Base-by-base conservation (phyloP, 805 yeast genomes). In the Candida odintsovae region DNA sequence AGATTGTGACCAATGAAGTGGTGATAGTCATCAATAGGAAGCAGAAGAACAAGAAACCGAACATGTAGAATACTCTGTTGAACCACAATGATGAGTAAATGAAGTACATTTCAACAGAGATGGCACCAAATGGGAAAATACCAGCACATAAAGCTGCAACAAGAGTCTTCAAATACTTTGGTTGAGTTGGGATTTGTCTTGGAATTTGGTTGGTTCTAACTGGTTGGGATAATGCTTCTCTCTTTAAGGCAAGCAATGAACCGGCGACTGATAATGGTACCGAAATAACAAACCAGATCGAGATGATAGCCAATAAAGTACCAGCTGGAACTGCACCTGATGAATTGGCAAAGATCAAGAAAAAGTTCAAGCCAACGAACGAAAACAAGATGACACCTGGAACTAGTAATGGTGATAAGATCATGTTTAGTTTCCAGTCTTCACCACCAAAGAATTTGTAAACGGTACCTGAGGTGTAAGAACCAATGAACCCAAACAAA, bases 311-410 rank as follows among this genome's bases (percentile, higher is more conserved):
- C 41, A 83, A 61, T 82, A 94, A 80, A 18, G 97, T 89, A 18
- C 96, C 95, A 40, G 85, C 67, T 41, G 99, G 99, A 48, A 92
- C 88, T 1, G 97, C 97, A 41, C 97, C 98, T 0, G 97, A 89
- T 0, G 97, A 87, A 39, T 80, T 75, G 18, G 74, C 92, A 58
- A 73, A 75, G 40, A 90, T 76, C 61, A 94, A 75, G 66, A 90
- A 83, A 69, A 92, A 81, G 67, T 94, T 94, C 67, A 90, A 73
- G 47, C 81, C 71, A 22, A 88, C 55, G 53, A 94, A 82, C 9
- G 77, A 63, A 1, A 68, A 54, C 54, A 94, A 85, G 29, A 89
- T 71, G 15, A 72, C 50, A 19, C 92, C 90, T n/a, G 99, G 99
- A 38, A 94, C 90, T 38, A 90, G 63, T 1, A 81, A 28, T 41